Conservation (phyloP, 192 early-diverging fungal species). For the Rhizoclosmatium sp. region DNA sequence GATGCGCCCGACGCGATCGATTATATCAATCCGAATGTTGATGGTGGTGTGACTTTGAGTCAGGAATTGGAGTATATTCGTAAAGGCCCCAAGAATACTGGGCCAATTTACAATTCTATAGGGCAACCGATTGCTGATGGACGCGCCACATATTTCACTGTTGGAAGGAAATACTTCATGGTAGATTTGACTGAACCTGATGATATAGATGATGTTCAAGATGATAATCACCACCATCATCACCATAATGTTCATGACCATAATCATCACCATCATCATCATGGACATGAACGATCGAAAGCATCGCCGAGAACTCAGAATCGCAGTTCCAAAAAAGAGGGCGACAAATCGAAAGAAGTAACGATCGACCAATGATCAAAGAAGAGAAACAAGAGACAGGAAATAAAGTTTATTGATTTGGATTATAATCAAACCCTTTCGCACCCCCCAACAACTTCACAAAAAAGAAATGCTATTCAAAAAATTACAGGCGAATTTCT, state of each 20-base stretch:
- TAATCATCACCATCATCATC: not conserved
- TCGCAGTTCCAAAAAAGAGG: not conserved
- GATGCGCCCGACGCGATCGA: not conserved
- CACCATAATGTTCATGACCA: not conserved
- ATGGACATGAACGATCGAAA: too few relatives aligned
- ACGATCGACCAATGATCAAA: not conserved
- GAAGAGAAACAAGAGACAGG: too few relatives aligned
- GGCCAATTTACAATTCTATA: slow-evolving; percentile 4
- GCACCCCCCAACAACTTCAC: too few relatives aligned
- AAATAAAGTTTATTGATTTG: too few relatives aligned
- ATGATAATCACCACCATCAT: not conserved
- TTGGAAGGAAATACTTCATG: slow-evolving; percentile 19
- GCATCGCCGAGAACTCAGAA: too few relatives aligned
- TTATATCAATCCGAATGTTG: not conserved
- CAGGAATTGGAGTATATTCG: slow-evolving; percentile 29
- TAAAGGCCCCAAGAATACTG: not conserved
- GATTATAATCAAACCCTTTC: too few relatives aligned
- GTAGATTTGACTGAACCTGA: slow-evolving; percentile 18
- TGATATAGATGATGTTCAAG: not conserved
- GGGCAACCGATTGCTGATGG: not conserved
- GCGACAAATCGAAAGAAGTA: not conserved
- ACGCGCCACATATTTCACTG: not conserved
- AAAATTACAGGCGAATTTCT: too few relatives aligned
- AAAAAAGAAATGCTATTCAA: too few relatives aligned
- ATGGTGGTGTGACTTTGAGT: not conserved